phyloP scores from a whole-genome alignment of 1,284 basidiomycete species.

The Afroboletus lepidellus region DNA sequence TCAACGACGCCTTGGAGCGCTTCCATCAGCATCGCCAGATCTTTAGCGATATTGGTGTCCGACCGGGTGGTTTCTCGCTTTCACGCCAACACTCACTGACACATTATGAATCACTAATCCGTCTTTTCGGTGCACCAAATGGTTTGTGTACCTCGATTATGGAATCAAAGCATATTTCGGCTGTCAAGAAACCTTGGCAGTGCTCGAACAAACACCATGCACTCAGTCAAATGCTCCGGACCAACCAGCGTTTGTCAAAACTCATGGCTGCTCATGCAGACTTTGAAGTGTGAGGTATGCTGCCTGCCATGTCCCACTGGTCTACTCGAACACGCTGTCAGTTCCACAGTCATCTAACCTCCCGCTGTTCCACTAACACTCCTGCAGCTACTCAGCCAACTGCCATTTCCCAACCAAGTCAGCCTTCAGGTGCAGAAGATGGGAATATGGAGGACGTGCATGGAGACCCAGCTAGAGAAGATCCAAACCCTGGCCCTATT shows the following conservation, averaged over 20 bases:
- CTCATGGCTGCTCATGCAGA: neutral
- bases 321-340: too few species aligned
- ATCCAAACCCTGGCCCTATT: too few species aligned
- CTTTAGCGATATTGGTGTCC: neutral
- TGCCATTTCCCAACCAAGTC: neutral
- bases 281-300: slow-evolving; percentile 2
- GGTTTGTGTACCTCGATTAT: slow-evolving; percentile 2
- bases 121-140: slow-evolving; percentile 3
- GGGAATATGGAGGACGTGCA: too few species aligned
- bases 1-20: too few species aligned
- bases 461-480: too few species aligned
- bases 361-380: neutral
- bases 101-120: slow-evolving; percentile 2
- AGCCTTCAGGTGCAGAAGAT: too few species aligned
- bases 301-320: neutral
- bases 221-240: neutral
- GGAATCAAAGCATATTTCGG: neutral
- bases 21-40: neutral
- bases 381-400: neutral
- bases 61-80: neutral
- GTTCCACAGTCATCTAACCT: too few species aligned
- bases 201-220: neutral
- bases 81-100: neutral
- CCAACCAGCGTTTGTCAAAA: neutral
- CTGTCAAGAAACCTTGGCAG: neutral